Evolutionary conservation across 2,329 filamentous ascomycete species (phyloP).

Genomic region (Trichoderma brevicompactum): DNA sequence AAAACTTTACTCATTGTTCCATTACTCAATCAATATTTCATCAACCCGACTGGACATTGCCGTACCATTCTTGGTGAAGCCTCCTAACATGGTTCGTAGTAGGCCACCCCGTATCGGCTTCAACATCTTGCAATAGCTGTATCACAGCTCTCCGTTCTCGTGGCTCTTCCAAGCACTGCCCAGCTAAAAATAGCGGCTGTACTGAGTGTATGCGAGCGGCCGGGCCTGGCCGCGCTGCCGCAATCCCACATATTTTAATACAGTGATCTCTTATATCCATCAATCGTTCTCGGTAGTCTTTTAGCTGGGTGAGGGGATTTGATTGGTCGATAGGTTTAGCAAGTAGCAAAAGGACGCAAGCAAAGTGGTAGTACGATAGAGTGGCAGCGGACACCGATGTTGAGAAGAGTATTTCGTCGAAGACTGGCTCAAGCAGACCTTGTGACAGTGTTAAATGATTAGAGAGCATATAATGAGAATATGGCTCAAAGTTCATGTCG

Average conservation of each 20-base stretch:
- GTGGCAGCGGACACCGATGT: constrained; percentile 8
- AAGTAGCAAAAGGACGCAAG: constrained; percentile 13
- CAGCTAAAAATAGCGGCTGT: constrained; percentile 10
- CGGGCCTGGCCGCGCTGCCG: not conserved
- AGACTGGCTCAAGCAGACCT: constrained; percentile 4
- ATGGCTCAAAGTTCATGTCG: not conserved
- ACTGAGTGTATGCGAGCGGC: constrained; percentile 1
- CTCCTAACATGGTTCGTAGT: not conserved
- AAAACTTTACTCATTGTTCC: no score
- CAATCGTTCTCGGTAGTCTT: constrained; percentile 10
- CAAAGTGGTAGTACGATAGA: constrained; percentile 12
- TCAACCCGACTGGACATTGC: not conserved
- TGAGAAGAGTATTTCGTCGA: constrained; percentile 10
- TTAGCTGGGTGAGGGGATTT: not conserved
- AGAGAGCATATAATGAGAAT: constrained; percentile 17
- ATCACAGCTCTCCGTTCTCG: not conserved
- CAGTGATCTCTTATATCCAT: constrained; percentile 7
- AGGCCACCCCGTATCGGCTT: constrained; percentile 16
- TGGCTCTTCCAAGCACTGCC: constrained; percentile 18
- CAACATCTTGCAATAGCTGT: constrained; percentile 13
- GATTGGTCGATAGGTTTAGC: constrained; percentile 15
- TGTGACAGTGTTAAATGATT: constrained; percentile 15
- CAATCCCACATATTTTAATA: constrained; percentile 13
- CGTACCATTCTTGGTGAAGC: constrained; percentile 9
- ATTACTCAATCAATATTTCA: no score